phyloP scores from a whole-genome alignment of 345 rosid genomes.

The Raphanus sativus region DNA sequence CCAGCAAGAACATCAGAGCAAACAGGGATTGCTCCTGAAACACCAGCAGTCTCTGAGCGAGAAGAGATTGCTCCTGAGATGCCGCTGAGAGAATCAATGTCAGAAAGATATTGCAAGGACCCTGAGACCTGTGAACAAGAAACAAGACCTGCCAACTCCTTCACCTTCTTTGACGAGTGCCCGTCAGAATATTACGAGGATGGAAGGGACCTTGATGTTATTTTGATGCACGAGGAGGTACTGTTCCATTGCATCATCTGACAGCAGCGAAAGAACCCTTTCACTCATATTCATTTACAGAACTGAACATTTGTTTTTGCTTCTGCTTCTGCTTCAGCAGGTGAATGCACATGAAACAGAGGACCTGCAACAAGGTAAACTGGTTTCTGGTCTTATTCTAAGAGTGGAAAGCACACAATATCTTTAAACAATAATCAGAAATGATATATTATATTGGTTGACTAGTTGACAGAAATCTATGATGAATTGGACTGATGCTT shows the following conservation, averaged over 20 bases:
- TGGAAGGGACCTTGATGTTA: slow-evolving; percentile 40
- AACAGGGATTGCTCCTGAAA: slow-evolving; percentile 34
- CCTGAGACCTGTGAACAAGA: slow-evolving; percentile 35
- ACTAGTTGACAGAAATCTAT: not conserved
- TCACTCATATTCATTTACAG: not conserved
- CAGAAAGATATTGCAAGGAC: slow-evolving; percentile 45
- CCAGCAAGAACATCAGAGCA: too few relatives aligned
- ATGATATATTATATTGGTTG: not conserved
- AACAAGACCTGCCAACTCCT: slow-evolving; percentile 23
- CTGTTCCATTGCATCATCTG: slow-evolving; percentile 14
- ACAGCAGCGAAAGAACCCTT: not conserved
- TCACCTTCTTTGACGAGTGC: slow-evolving; percentile 33
- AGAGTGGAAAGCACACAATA: not conserved
- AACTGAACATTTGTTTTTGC: not conserved
- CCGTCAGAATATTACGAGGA: slow-evolving; percentile 26
- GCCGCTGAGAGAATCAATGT: slow-evolving; percentile 45
- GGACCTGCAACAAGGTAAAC: slow-evolving; percentile 35
- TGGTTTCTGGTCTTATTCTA: not conserved
- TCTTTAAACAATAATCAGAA: not conserved
- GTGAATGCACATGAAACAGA: slow-evolving; percentile 19
- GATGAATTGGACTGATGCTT: not conserved
- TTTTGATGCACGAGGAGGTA: slow-evolving; percentile 50
- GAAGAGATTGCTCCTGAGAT: slow-evolving; percentile 66
- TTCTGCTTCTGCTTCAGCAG: slow-evolving; percentile 26
- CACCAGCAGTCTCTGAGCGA: slow-evolving; percentile 31